phyloP scores from a whole-genome alignment of 1,284 basidiomycete species.

The Vanrija sp. region DNA sequence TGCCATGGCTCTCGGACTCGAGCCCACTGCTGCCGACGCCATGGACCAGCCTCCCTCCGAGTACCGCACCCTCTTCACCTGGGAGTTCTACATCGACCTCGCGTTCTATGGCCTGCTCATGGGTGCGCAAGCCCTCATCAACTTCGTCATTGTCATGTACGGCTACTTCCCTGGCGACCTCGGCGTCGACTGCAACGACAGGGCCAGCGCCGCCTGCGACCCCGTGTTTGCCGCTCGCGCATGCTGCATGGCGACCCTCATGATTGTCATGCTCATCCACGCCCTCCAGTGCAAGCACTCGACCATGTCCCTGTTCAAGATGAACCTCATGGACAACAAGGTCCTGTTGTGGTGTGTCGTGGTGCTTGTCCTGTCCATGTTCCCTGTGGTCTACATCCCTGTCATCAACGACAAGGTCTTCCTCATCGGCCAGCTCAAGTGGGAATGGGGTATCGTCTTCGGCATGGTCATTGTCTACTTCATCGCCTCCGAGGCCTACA shows the following conservation, averaged over 20 bases:
- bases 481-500: constrained; percentile 35
- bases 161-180: constrained; percentile 50
- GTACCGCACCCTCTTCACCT: constrained; percentile 56
- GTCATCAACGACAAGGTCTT: constrained; percentile 47
- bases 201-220: constrained; percentile 20
- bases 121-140: constrained; percentile 56
- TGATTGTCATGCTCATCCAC: constrained; percentile 53
- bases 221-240: constrained; percentile 58
- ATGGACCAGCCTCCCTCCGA: constrained; percentile 59
- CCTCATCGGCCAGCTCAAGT: constrained; percentile 36
- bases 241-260: constrained; percentile 56
- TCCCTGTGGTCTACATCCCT: constrained; percentile 49
- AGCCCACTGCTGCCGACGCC: constrained; percentile 57
- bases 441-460: constrained; percentile 50
- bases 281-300: constrained; percentile 48
- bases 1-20: constrained; percentile 61
- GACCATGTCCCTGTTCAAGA: constrained; percentile 49
- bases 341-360: constrained; percentile 54
- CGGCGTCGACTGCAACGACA: constrained; percentile 53
- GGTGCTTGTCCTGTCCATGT: constrained; percentile 37
- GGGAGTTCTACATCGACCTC: constrained; percentile 57
- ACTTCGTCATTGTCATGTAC: constrained; percentile 56
- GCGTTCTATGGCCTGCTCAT: constrained; percentile 63
- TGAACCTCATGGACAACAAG: constrained; percentile 56
- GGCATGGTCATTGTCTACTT: constrained; percentile 45